phyloP scores from a whole-genome alignment of 2,329 filamentous ascomycete genomes.

The Diaporthe caulivora region DNA sequence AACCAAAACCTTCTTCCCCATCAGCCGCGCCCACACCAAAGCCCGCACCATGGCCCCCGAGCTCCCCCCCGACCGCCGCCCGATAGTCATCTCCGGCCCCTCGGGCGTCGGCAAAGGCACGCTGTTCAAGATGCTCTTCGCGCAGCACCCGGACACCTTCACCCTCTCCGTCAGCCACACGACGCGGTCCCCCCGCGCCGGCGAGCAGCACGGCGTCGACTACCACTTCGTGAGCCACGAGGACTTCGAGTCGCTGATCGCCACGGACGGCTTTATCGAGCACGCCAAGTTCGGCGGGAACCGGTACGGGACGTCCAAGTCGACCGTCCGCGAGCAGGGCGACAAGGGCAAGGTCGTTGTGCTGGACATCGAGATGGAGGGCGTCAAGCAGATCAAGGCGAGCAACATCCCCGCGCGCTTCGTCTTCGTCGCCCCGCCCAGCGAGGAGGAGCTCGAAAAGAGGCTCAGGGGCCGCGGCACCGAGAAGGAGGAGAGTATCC shows the following conservation, averaged over 20 bases:
- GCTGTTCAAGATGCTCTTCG: conserved; percentile 78
- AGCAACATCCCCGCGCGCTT: conserved; percentile 82
- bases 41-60: conserved; percentile 41
- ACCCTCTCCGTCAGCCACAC: conserved; percentile 78
- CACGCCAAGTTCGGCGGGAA: conserved; percentile 87
- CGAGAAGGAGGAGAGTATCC: conserved; percentile 80
- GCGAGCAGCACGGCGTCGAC: conserved; percentile 81
- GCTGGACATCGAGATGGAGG: conserved; percentile 98
- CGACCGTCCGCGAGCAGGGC: conserved; percentile 81
- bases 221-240: conserved; percentile 82
- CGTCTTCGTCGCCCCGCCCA: conserved; percentile 87
- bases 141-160: conserved; percentile 61
- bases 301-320: conserved; percentile 86
- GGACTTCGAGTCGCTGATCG: conserved; percentile 76
- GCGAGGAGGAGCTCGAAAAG: conserved; percentile 78
- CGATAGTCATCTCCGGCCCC: conserved; percentile 84
- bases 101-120: conserved; percentile 87
- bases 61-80: conserved; percentile 64
- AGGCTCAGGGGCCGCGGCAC: conserved; percentile 81
- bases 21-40: conserved; percentile 3
- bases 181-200: conserved; percentile 80
- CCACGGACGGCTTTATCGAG: conserved; percentile 84
- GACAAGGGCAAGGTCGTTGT: conserved; percentile 81
- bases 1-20: background rate
- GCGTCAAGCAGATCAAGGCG: conserved; percentile 91